phyloP scores from a whole-genome alignment of 2,329 filamentous ascomycete genomes.

The Bimuria novae-zelandiae region DNA sequence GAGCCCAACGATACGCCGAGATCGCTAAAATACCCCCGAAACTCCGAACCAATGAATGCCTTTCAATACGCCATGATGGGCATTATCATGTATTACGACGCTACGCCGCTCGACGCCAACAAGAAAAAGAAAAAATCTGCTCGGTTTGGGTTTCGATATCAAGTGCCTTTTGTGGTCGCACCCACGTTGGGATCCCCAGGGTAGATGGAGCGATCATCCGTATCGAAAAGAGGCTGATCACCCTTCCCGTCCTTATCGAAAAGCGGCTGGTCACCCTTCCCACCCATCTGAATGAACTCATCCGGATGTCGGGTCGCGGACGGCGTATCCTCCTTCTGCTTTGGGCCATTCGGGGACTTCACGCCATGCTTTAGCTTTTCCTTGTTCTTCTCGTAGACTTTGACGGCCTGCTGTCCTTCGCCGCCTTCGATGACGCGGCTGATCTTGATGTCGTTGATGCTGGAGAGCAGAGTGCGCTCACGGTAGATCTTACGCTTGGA shows the following conservation, averaged over 20 bases:
- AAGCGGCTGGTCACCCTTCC: conserved; percentile 79
- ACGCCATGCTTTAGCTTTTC: conserved; percentile 19
- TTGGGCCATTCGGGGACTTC: conserved; percentile 18
- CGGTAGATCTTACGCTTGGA: conserved; percentile 77
- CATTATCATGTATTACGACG: no score
- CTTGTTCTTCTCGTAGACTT: conserved; percentile 48
- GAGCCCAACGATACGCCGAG: no score
- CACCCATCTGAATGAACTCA: conserved; percentile 85
- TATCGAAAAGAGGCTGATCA: conserved; percentile 75
- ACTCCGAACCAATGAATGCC: no score
- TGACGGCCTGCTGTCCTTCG: conserved; percentile 52
- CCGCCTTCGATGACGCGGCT: conserved; percentile 62
- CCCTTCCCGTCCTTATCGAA: conserved; percentile 85
- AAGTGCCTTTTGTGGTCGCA: conserved; percentile 7
- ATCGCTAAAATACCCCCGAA: no score
- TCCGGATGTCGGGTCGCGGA: conserved; percentile 67
- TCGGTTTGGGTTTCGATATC: background rate
- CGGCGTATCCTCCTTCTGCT: conserved; percentile 65
- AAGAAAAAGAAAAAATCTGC: no score
- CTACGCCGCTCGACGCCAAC: no score
- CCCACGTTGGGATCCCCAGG: conserved; percentile 23
- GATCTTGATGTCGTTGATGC: conserved; percentile 75
- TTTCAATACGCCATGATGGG: no score
- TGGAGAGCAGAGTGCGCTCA: conserved; percentile 83
- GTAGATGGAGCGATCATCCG: conserved; percentile 58